Percentiles rank a stretch among this genome's conserved stretches.
phyloP scores from a whole-genome alignment of 192 early-diverging fungal genomes.

The Pecoramyces ruminantium region DNA sequence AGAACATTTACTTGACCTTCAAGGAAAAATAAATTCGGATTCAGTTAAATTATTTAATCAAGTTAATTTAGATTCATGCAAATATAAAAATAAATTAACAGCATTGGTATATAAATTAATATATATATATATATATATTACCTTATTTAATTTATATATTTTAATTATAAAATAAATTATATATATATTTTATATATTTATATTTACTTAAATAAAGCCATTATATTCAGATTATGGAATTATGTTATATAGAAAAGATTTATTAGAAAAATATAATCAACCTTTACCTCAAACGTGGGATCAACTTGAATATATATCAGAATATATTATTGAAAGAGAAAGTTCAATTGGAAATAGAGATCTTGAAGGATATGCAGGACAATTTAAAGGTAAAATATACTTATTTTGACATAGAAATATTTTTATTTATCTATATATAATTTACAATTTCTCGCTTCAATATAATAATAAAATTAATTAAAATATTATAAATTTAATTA shows the following conservation, averaged over 20 bases:
- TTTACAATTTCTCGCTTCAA: no score
- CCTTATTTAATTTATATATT: no score
- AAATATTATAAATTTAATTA: no score
- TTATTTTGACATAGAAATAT: no score
- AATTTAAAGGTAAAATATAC: background rate
- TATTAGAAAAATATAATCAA: background rate
- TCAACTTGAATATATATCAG: background rate
- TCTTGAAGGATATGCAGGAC: background rate
- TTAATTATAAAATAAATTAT: background rate
- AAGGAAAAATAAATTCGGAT: background rate
- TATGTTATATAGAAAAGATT: background rate
- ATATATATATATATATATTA: no score
- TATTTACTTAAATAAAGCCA: background rate
- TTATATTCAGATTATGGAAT: background rate
- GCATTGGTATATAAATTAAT: background rate
- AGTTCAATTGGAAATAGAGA: background rate
- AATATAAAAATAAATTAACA: background rate
- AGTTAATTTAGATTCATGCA: background rate
- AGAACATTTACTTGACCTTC: background rate
- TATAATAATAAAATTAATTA: no score
- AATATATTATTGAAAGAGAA: background rate
- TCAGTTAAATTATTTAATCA: background rate
- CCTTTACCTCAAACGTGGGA: background rate
- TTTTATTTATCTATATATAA: no score
- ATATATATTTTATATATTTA: background rate